Conservation (phyloP, 768 basidiomycete species). For the Exidia glandulosa region DNA sequence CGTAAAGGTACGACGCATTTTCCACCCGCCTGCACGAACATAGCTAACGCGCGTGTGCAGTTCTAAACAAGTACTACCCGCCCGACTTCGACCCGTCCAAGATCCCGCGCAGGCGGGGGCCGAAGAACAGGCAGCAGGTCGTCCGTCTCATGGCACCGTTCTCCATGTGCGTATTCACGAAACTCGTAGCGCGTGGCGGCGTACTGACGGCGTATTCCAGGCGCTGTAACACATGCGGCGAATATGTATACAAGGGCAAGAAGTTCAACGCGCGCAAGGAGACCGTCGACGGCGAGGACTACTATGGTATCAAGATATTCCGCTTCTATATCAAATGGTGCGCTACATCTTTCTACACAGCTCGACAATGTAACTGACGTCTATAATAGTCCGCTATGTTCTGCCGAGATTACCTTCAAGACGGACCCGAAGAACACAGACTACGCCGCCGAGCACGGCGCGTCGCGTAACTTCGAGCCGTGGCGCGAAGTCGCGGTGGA, state of each 20-base stretch:
- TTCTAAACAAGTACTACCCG: constrained; percentile 92
- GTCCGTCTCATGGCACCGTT: constrained; percentile 99
- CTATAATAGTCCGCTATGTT: constrained; percentile 69
- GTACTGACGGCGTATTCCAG: constrained; percentile 25
- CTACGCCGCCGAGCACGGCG: constrained; percentile 89
- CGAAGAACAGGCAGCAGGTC: constrained; percentile 92
- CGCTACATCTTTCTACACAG: constrained; percentile 9
- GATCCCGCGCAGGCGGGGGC: constrained; percentile 81
- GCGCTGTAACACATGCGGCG: constrained; percentile 92
- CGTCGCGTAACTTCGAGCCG: constrained; percentile 94
- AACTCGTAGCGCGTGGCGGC: background rate
- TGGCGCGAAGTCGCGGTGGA: constrained; percentile 77
- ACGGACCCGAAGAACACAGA: constrained; percentile 98
- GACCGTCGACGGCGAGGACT: constrained; percentile 94
- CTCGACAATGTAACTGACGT: background rate
- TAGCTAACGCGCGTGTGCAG: constrained; percentile 27
- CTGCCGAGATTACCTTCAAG: constrained; percentile 98
- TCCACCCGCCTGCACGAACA: background rate
- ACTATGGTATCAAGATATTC: constrained; percentile 96
- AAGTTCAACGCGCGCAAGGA: constrained; percentile 99
- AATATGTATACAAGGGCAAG: constrained; percentile 99
- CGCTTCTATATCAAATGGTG: constrained; percentile 88
- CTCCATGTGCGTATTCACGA: constrained; percentile 59
- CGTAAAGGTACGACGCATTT: constrained; percentile 49
- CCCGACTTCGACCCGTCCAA: constrained; percentile 98